Base-by-base conservation (phyloP, 352 stramenopile genomes). In the Phytophthora vignae region DNA sequence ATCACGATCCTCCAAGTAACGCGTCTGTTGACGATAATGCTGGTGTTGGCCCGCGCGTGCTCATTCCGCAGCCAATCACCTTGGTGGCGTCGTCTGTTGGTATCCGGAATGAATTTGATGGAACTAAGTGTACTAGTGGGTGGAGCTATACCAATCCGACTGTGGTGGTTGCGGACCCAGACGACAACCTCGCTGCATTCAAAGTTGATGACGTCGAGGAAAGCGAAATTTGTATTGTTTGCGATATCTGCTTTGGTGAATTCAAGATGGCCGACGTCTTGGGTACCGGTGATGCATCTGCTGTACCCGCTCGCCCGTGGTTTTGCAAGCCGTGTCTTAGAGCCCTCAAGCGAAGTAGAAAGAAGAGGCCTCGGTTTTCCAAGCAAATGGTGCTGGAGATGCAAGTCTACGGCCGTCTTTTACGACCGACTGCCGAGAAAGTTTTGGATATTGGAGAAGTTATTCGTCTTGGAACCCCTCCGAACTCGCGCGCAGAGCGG, bases 351-450 rank as follows among this genome's bases (percentile, higher is more conserved):
- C 83, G 87, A 25, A 91, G 88, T 25, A 75, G 89, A 11, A 96
- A 94, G 62, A 93, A 90, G 55, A 90, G 83, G 44, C 85, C 90
- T 58, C 83, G 88, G 0, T 91, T 94, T 27, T 94, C 87, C 2
- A 94, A 93, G 71, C 89, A 95, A 68, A 94, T 96, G 87, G 74
- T 94, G 54, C 66, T 93, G 36, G 89, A 94, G 33, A 94, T 96
- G 83, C 86, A 94, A 70, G 52, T 93, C 7, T 92, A 93, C 56
- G 86, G 89, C 14, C 78, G 79, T 19, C 69, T 94, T 25, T 67
- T 96, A 33, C 85, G 87, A 2, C 73, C 79, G 0, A 92, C 86
- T 10, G 79, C 87, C n/a, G 87, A 82, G 0, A 94, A 92, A 71
- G 74, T 87, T 17, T 71, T 83, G 17, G 81, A 94, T 67, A 22